Evolutionary conservation across 768 basidiomycete genomes (phyloP), one percentile per base, ranked within the genome.

Genomic region (Calocera cornea): DNA sequence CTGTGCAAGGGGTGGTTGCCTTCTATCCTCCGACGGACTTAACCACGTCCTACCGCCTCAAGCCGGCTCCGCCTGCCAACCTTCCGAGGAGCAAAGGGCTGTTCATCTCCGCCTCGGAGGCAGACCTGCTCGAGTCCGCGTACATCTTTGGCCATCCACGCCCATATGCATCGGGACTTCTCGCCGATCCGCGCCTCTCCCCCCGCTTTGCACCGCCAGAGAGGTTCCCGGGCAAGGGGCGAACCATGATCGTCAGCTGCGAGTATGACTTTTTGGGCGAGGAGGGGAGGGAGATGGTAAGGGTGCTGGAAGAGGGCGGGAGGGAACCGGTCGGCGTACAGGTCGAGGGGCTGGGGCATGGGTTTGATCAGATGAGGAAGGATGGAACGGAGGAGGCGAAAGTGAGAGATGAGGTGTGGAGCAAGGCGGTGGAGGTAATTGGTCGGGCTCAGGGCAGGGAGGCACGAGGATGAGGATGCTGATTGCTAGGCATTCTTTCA

Each of bases 341-440:
- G 27, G 67, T 71, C 50, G 47, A 66, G 34, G 64, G 67, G 16
- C 68, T 72, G 36, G 71, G 68, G 34, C 71, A 72, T 69, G 71
- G 54, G 27, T 71, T 69, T 34, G 70, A 71, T 60, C 49, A 65
- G 16, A 65, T 68, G 33, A 66, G 69, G n/a, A 40, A 33, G 27
- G 63, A 68, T 22, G 34, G 38, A 50, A 47, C 66, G 22, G 44
- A 65, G 47, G 33, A 63, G 11, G 41, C 34, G 40, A 36, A 34
- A 66, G 67, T 69, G 66, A 69, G 66, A 24, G 66, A 71, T 17
- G 68, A 69, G 34, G 68, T 69, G 29, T 70, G 68, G 68, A 68
- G 54, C 16, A 70, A 66, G 68, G 67, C 69, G 31, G 65, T 64
- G 17, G 64, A 65, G 29, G 69, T 47, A 33, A 68, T 70, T 50